Percentiles rank a stretch among this genome's conserved stretches.
Conservation (phyloP, 108 stramenopile genomes). For the Nitzschia inconspicua region DNA sequence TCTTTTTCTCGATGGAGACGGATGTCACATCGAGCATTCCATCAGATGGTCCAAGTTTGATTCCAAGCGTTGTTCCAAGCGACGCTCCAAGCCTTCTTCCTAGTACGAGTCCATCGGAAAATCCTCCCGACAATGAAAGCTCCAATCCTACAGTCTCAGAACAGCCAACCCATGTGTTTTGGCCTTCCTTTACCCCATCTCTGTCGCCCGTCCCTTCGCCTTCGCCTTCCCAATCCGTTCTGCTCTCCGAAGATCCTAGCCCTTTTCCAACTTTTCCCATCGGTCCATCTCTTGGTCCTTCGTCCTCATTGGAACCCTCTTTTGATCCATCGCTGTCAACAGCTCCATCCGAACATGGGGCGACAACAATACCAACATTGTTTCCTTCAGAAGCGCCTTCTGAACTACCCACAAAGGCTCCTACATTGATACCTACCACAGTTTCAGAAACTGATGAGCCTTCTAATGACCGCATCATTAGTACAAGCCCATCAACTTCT, state of each 20-base stretch:
- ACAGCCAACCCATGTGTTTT: too few relatives aligned
- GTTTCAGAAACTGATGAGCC: background rate
- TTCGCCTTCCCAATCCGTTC: background rate
- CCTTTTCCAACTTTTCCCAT: background rate
- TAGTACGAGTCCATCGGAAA: constrained; percentile 2
- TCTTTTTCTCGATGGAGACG: too few relatives aligned
- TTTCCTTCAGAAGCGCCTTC: background rate
- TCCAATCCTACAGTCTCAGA: too few relatives aligned
- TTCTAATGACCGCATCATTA: background rate
- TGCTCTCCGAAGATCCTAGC: too few relatives aligned
- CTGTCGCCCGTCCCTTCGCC: constrained; percentile 2
- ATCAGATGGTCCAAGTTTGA: background rate
- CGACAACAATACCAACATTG: background rate
- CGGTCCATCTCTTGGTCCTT: background rate
- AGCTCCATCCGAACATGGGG: background rate
- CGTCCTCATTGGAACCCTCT: background rate
- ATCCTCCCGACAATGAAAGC: background rate
- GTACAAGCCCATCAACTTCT: constrained; percentile 1
- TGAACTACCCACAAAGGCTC: background rate
- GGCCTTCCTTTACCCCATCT: too few relatives aligned
- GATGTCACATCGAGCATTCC: background rate
- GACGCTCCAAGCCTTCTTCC: constrained; percentile 5
- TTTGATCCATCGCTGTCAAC: background rate
- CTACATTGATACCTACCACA: background rate
- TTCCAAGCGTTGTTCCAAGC: constrained; percentile 15